Evolutionary conservation across 441 rosid species (phyloP).

Genomic region (Populus hybrid): DNA sequence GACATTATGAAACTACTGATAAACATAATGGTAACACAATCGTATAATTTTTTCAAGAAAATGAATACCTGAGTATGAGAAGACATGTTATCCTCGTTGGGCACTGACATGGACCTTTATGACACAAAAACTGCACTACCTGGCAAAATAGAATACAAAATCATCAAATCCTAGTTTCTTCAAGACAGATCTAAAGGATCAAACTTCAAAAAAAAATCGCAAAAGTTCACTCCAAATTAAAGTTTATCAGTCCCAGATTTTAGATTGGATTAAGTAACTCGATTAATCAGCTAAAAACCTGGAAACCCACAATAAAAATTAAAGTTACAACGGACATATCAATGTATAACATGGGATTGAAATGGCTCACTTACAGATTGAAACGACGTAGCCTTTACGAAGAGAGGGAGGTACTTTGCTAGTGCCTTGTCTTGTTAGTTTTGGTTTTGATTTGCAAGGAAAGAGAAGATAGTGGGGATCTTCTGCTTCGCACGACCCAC

Average conservation of each 20-base stretch:
- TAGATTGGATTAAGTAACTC: background rate
- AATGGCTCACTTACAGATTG: background rate
- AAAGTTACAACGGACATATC: background rate
- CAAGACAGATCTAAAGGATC: background rate
- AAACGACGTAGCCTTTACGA: background rate
- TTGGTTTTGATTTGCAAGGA: background rate
- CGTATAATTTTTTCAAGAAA: background rate
- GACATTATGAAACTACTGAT: background rate
- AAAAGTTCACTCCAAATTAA: background rate
- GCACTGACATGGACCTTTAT: constrained; percentile 31
- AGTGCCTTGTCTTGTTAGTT: background rate
- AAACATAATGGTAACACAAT: background rate
- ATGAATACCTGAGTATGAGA: constrained; percentile 36
- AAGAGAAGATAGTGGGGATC: background rate
- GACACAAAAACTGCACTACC: background rate
- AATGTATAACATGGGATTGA: background rate
- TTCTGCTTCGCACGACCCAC: background rate
- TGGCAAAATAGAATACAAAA: background rate
- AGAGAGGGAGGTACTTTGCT: background rate
- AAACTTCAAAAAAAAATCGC: background rate
- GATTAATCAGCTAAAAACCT: background rate
- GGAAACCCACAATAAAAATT: background rate
- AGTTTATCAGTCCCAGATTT: background rate
- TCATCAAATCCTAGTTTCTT: background rate
- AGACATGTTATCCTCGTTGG: constrained; percentile 41